These are phyloP conservation scores for Apiospora aurea DNA, from an alignment of 2,329 filamentous ascomycete species.

Conservation along the genomic window DNA sequence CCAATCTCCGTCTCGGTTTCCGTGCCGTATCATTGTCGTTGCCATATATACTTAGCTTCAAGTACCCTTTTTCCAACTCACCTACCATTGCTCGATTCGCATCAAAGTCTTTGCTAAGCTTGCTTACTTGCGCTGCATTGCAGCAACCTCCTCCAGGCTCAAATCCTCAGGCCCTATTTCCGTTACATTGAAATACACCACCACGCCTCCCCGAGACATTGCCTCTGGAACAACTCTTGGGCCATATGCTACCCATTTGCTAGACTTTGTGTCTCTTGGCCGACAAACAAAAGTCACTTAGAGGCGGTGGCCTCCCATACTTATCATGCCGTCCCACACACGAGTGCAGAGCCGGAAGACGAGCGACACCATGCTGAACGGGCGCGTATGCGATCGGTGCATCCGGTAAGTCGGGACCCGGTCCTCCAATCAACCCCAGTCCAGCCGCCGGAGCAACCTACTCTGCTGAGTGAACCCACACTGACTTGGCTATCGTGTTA, in stretches of 20 bases:
- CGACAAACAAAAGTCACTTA: background rate
- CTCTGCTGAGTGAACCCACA: background rate
- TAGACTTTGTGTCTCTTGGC: no score
- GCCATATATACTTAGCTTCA: background rate
- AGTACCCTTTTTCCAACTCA: background rate
- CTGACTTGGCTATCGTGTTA: conserved; percentile 4
- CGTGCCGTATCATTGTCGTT: background rate
- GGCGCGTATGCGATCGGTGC: conserved; percentile 38
- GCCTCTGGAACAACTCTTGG: background rate
- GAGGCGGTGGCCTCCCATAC: background rate
- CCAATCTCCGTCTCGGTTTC: conserved; percentile 6
- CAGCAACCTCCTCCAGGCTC: background rate
- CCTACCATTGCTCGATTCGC: background rate
- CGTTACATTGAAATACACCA: conserved; percentile 1
- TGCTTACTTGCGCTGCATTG: background rate
- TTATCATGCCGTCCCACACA: background rate
- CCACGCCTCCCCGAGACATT: background rate
- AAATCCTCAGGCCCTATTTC: background rate
- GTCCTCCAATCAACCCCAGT: background rate
- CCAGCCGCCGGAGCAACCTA: background rate
- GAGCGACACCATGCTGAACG: background rate
- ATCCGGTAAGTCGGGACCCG: conserved; percentile 34
- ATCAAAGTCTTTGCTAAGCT: background rate
- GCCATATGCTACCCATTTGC: background rate
- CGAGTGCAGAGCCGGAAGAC: background rate